phyloP scores from a whole-genome alignment of 495 filamentous ascomycete genomes.

The Aspergillus kassunensis region DNA sequence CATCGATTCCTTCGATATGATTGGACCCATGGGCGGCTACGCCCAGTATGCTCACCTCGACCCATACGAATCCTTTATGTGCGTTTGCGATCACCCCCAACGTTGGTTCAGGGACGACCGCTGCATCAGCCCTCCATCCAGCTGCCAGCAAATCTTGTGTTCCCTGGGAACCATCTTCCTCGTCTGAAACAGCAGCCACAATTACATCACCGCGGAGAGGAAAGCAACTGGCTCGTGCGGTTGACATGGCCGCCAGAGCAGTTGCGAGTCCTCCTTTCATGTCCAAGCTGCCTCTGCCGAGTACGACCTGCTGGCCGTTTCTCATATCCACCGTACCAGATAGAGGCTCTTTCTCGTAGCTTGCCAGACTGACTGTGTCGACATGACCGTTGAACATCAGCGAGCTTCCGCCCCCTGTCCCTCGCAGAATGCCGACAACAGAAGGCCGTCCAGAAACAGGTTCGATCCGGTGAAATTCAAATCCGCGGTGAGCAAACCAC shows the following conservation, averaged over 20 bases:
- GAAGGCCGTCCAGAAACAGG: slow-evolving; percentile 39
- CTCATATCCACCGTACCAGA: slow-evolving; percentile 29
- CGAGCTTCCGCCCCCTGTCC: slow-evolving; percentile 39
- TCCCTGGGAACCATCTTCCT: slow-evolving; percentile 43
- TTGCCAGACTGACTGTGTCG: slow-evolving; percentile 43
- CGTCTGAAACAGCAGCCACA: slow-evolving; percentile 45
- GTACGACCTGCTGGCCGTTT: slow-evolving; percentile 32
- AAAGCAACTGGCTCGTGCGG: slow-evolving; percentile 24
- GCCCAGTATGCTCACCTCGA: slow-evolving; percentile 42
- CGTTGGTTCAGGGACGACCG: slow-evolving; percentile 42
- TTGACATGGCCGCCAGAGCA: slow-evolving; percentile 31
- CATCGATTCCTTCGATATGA: slow-evolving; percentile 35
- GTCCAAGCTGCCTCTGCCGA: slow-evolving; percentile 42
- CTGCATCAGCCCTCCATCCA: slow-evolving; percentile 46
- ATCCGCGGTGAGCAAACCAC: slow-evolving; percentile 45
- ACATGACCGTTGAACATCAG: slow-evolving; percentile 50
- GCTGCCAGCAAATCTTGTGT: slow-evolving; percentile 42
- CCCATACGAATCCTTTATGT: slow-evolving; percentile 48
- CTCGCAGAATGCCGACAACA: slow-evolving; percentile 41
- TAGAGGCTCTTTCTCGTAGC: slow-evolving; percentile 41
- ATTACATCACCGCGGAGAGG: slow-evolving; percentile 40
- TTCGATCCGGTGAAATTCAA: slow-evolving; percentile 44
- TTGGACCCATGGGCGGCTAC: slow-evolving; percentile 46
- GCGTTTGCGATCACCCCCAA: slow-evolving; percentile 29
- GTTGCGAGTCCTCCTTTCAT: slow-evolving; percentile 49